phyloP scores from a whole-genome alignment of 768 basidiomycete genomes.

The Mycena venus region DNA sequence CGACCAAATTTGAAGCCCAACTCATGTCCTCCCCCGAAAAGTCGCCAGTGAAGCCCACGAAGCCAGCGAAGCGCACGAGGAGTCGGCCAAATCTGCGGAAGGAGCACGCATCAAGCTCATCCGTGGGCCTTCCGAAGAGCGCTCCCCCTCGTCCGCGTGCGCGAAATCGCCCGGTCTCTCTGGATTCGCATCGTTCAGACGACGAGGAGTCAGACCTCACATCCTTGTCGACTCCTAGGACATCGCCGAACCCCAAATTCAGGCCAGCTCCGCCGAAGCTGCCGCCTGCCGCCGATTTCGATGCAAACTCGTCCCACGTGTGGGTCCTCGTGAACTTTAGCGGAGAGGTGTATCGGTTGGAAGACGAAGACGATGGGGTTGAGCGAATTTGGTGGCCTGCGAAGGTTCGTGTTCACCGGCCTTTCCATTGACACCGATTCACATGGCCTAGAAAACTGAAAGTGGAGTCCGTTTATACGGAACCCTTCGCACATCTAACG shows the following conservation, averaged over 20 bases:
- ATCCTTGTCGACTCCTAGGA: slow-evolving; percentile 24
- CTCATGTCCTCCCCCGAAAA: slow-evolving; percentile 27
- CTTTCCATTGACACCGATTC: slow-evolving; percentile 11
- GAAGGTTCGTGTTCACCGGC: slow-evolving; percentile 57
- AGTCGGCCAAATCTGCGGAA: slow-evolving; percentile 2
- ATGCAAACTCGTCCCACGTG: slow-evolving; percentile 46
- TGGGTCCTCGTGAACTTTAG: slow-evolving; percentile 67
- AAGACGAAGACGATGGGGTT: slow-evolving; percentile 39
- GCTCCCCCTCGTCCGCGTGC: not conserved
- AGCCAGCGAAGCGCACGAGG: slow-evolving; percentile 4
- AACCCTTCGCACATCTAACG: not conserved
- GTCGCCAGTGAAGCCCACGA: not conserved
- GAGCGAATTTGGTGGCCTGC: slow-evolving; percentile 79
- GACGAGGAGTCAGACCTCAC: slow-evolving; percentile 33
- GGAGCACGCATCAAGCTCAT: not conserved
- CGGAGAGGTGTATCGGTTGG: slow-evolving; percentile 48
- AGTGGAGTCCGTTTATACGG: slow-evolving; percentile 42
- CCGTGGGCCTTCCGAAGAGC: not conserved
- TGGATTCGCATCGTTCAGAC: slow-evolving; percentile 19
- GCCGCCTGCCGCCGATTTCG: not conserved
- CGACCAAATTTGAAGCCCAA: slow-evolving; percentile 28
- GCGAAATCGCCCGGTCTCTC: slow-evolving; percentile 12
- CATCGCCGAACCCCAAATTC: not conserved
- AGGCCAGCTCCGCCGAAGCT: slow-evolving; percentile 28
- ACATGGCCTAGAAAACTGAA: not conserved